These are phyloP conservation scores for Pythium scleroteichum DNA, from an alignment of 352 stramenopile genomes.

Conservation along the genomic window DNA sequence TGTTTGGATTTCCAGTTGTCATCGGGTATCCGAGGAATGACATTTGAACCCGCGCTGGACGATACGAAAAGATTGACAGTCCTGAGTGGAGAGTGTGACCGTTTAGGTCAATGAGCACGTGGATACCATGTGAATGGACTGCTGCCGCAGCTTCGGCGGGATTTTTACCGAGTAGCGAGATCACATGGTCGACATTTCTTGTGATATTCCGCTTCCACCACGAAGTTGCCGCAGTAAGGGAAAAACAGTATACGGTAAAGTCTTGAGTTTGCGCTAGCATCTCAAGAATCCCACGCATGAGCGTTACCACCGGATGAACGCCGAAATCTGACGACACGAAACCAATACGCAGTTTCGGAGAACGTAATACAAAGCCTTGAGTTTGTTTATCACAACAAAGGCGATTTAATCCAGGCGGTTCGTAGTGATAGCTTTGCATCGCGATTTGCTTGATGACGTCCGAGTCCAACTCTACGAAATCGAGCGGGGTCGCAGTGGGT, in stretches of 20 bases:
- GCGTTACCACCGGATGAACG: slow-evolving; percentile 69
- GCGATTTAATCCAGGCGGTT: background rate
- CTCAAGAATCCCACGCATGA: slow-evolving; percentile 65
- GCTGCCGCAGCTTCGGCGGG: slow-evolving; percentile 42
- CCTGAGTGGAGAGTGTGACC: slow-evolving; percentile 82
- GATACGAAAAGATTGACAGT: slow-evolving; percentile 60
- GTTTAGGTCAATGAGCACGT: slow-evolving; percentile 84
- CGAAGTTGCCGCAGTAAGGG: slow-evolving; percentile 48
- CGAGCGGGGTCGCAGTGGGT: slow-evolving; percentile 36
- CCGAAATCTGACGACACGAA: slow-evolving; percentile 87
- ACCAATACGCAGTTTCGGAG: slow-evolving; percentile 45
- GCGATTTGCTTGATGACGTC: slow-evolving; percentile 30
- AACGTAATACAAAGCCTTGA: slow-evolving; percentile 24
- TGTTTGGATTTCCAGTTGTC: slow-evolving; percentile 55
- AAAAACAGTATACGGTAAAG: slow-evolving; percentile 72
- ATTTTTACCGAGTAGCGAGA: slow-evolving; percentile 67
- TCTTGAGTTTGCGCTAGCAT: slow-evolving; percentile 41
- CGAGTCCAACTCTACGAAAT: slow-evolving; percentile 46
- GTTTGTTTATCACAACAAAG: slow-evolving; percentile 11
- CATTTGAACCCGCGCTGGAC: slow-evolving; percentile 66
- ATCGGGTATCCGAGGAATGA: slow-evolving; percentile 80
- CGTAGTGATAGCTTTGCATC: background rate
- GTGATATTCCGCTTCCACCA: slow-evolving; percentile 88
- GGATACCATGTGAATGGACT: slow-evolving; percentile 55
- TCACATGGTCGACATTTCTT: slow-evolving; percentile 56